These are phyloP conservation scores for Phialophora expanda DNA, from an alignment of 2,329 filamentous ascomycete species.

Conservation along the genomic window DNA sequence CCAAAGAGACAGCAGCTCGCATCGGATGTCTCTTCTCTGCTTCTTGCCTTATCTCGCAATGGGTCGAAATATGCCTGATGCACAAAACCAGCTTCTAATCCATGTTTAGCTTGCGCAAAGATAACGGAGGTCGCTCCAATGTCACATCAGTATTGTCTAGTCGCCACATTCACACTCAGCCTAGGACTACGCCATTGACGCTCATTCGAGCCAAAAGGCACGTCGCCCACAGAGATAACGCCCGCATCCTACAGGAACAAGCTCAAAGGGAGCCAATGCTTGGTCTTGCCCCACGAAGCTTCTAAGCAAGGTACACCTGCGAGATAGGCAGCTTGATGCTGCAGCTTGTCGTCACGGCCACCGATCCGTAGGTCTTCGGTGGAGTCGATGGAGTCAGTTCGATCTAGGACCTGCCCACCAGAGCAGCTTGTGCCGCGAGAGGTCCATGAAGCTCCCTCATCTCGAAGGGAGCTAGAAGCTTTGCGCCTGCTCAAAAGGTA, in stretches of 20 bases:
- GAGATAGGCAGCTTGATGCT: background rate
- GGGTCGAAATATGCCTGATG: background rate
- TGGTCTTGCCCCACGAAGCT: background rate
- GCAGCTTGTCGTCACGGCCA: background rate
- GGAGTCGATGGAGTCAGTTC: background rate
- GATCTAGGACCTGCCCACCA: background rate
- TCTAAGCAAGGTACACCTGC: constrained; percentile 14
- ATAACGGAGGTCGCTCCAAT: background rate
- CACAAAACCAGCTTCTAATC: background rate
- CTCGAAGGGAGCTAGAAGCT: constrained; percentile 8
- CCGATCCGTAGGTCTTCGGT: background rate
- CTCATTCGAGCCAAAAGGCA: background rate
- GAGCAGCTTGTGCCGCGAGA: background rate
- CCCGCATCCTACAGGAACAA: background rate
- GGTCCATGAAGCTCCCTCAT: background rate
- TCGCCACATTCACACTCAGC: background rate
- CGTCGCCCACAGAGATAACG: constrained; percentile 4
- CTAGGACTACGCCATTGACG: background rate
- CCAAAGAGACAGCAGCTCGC: background rate
- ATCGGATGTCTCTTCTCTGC: background rate
- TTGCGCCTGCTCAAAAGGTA: constrained; percentile 20
- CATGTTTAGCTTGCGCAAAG: background rate
- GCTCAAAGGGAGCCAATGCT: constrained; percentile 3
- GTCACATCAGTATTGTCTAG: background rate
- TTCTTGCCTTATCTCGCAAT: background rate